Evolutionary conservation across 176 grass and related monocot genomes (phyloP), one percentile per base, ranked within the genome.

Genomic region (Aegilops bicornis): DNA sequence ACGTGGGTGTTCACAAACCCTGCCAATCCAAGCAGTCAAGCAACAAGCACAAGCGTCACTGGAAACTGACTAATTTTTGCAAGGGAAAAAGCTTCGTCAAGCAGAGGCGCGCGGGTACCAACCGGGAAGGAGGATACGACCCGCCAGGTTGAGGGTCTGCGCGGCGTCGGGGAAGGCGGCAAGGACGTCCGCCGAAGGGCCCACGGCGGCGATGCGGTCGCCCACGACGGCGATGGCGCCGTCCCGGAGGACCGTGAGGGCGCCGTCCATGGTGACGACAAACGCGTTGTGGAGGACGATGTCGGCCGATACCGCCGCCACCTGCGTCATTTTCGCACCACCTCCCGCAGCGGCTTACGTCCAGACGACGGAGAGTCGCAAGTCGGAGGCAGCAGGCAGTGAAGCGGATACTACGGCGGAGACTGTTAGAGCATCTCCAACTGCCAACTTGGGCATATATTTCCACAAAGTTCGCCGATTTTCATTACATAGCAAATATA

Each of bases 1-100:
- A 98, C 93, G 66, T 98, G 95, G 6, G 95, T 98, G 91, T 98
- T 98, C 25, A 98, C 86, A 30, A 98, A 85, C 48, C 95, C 95
- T 97, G 72, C 8, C 59, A 84, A 64, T 1, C 76, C 76, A 81
- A 77, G 0, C 11, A 88, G 67, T 14, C 60, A 58, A 72, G 15
- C 19, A 66, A n/a, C 30, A 35, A 31, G 43, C 50, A 61, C 8
- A 33, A 56, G 54, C 64, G 64, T 32, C 13, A 32, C 60, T 24
- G n/a, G 37, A 71, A 71, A 70, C 61, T 30, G 30, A 20, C 2
- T 8, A 14, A 37, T 47, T 17, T 43, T 50, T 19, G 66, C 29
- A 6, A 30, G 23, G 23, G 4, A 8, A 30, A n/a, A 14, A 76
- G n/a, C 27, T 73, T 10, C 48, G 20, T 11, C 9, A 6, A 72